Base-by-base conservation (phyloP, 2,329 filamentous ascomycete genomes). In the Fusarium continuum region DNA sequence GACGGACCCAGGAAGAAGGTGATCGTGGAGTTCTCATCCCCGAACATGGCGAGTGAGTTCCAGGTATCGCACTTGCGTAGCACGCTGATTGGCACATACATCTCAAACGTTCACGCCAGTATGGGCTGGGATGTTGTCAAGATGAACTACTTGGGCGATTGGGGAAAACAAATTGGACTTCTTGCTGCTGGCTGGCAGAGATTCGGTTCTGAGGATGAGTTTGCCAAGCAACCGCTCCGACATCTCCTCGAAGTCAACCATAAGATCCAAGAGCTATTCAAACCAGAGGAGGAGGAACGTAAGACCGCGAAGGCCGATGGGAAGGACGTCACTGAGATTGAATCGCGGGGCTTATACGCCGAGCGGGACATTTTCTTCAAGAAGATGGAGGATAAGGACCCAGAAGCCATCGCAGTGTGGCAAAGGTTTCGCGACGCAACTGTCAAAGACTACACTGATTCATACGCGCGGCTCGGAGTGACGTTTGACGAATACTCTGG, bases 1-100 rank as follows among this genome's bases (percentile, higher is more conserved):
- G 65, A 70, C 4, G 49, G 65, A 0, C 34, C 17, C 0, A 58
- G 28, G 20, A 72, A 68, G 69, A 77, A 73, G 70, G 76, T 88
- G 14, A 79, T 92, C 23, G 82, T 92, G 47, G 90, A 92, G 65
- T 92, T 90, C 74, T 91, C 88, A 0, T 91, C 88, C 2, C 90
- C 90, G 1, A 91, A 91, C 67, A 90, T 91, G 60, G 89, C 87
- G 13, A 90, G 88, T 65, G 86, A 88, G n/a, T 91, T 91, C 75
- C 85, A 88, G 60, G 87, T 87, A 4, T 84, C 85, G 2, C 89
- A 91, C 76, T 78, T 91, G 67, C 80, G 89, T 65, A 90, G 87
- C 70, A 91, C 89, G 28, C 86, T 91, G 53, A 87, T 91, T 38
- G 89, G 89, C 26, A 83, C 86, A 2, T 91, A 89, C 70, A 75